Evolutionary conservation across 2,329 filamentous ascomycete genomes (phyloP).

Genomic region (Endothia cerciana): DNA sequence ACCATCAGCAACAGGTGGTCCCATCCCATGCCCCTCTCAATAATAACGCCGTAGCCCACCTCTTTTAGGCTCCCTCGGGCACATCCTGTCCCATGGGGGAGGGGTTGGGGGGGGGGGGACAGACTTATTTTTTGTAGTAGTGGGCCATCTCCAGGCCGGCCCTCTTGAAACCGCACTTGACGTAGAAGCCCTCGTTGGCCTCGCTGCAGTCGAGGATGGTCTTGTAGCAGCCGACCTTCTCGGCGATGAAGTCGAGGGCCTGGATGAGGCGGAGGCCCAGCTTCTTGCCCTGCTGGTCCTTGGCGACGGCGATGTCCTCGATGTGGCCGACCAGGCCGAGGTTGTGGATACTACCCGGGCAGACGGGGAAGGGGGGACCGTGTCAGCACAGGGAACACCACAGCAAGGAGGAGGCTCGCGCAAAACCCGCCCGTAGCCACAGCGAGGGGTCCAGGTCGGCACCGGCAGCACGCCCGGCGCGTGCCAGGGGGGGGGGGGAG

Average conservation of each 20-base stretch:
- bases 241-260: conserved; percentile 85
- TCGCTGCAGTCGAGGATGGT: conserved; percentile 96
- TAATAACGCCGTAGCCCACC: background rate
- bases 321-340: conserved; percentile 90
- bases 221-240: conserved; percentile 94
- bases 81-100: background rate
- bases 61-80: background rate
- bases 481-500: background rate
- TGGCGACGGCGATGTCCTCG: conserved; percentile 94
- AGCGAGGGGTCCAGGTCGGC: no score
- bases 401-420: background rate
- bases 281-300: conserved; percentile 97
- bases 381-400: conserved; percentile 10
- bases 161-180: conserved; percentile 94
- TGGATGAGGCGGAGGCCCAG: conserved; percentile 91
- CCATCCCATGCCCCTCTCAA: background rate
- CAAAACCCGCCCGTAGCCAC: no score
- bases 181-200: conserved; percentile 94
- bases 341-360: conserved; percentile 78
- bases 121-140: conserved; percentile 68
- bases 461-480: conserved; percentile 39
- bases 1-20: conserved; percentile 18
- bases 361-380: no score
- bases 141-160: conserved; percentile 97
- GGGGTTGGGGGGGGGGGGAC: background rate